Evolutionary conservation across 805 yeast species (phyloP).

Genomic region (Wickerhamia fluorescens): DNA sequence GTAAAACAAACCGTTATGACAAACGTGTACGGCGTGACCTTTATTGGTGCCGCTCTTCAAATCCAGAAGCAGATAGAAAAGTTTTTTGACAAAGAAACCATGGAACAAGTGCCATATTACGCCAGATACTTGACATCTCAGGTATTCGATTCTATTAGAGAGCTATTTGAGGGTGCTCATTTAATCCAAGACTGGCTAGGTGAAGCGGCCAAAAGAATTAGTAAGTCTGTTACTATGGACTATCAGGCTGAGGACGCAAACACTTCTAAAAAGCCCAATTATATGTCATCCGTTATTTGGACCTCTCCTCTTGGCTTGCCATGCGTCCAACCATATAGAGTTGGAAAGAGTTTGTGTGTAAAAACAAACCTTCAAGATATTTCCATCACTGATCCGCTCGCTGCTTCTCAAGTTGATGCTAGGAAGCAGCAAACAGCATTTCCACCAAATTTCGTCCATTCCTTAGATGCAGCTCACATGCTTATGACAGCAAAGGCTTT

Average conservation of each 20-base stretch:
- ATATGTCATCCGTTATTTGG: constrained; percentile 91
- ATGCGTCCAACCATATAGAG: constrained; percentile 94
- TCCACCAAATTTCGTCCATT: constrained; percentile 93
- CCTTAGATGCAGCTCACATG: constrained; percentile 97
- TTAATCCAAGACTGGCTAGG: constrained; percentile 95
- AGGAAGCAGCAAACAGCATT: constrained; percentile 89
- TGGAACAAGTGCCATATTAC: constrained; percentile 34
- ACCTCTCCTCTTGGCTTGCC: constrained; percentile 94
- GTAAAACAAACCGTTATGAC: constrained; percentile 98
- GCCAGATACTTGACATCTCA: constrained; percentile 62
- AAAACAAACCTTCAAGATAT: constrained; percentile 83
- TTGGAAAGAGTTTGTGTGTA: constrained; percentile 55
- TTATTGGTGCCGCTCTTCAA: constrained; percentile 86
- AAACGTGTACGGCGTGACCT: constrained; percentile 94
- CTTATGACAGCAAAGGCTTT: constrained; percentile 78
- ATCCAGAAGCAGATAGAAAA: constrained; percentile 71
- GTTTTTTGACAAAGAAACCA: constrained; percentile 41
- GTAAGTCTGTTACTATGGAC: constrained; percentile 70
- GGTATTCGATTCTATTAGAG: constrained; percentile 79
- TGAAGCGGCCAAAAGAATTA: constrained; percentile 71
- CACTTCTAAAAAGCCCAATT: constrained; percentile 41
- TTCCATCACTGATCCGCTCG: constrained; percentile 82
- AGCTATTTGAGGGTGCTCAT: constrained; percentile 88
- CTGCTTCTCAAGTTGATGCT: constrained; percentile 72
- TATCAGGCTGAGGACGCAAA: constrained; percentile 34